Conservation (phyloP, 75 land plant genomes). For the Cunninghamia lanceolata region DNA sequence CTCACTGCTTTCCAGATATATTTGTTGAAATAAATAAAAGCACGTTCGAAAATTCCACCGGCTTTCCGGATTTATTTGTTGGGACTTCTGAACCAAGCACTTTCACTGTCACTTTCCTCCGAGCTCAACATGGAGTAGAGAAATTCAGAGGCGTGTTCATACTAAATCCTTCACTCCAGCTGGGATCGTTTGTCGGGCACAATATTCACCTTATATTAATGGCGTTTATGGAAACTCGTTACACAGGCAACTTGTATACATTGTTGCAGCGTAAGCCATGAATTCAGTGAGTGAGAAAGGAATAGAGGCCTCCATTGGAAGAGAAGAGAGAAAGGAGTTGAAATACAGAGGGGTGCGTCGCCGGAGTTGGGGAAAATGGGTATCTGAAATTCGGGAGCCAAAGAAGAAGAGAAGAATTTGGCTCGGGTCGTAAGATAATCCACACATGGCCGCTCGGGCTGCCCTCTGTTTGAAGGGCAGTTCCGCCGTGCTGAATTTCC, state of each 20-base stretch:
- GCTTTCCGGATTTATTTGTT: too few relatives aligned
- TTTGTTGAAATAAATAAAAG: too few relatives aligned
- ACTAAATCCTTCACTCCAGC: not conserved
- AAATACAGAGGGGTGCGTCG: not conserved
- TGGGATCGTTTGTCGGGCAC: not conserved
- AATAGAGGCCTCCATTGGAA: not conserved
- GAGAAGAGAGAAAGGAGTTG: conserved; percentile 23
- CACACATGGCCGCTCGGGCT: conserved; percentile 35
- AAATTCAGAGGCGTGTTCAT: not conserved
- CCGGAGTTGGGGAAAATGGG: not conserved
- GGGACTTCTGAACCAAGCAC: too few relatives aligned
- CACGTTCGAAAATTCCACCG: too few relatives aligned
- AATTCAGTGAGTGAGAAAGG: not conserved
- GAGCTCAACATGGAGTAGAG: too few relatives aligned
- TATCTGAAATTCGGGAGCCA: conserved; percentile 33
- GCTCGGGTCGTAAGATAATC: conserved; percentile 27
- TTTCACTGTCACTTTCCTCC: too few relatives aligned
- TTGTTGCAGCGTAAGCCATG: not conserved
- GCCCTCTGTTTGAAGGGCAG: conserved; percentile 16
- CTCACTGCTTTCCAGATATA: too few relatives aligned
- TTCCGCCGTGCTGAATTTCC: not conserved
- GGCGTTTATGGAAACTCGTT: not conserved
- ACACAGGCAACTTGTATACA: not conserved
- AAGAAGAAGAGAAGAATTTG: conserved; percentile 24
- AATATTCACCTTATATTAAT: too few relatives aligned